Conservation (phyloP, 2,329 filamentous ascomycete species). For the Myriosclerotinia curreyana region DNA sequence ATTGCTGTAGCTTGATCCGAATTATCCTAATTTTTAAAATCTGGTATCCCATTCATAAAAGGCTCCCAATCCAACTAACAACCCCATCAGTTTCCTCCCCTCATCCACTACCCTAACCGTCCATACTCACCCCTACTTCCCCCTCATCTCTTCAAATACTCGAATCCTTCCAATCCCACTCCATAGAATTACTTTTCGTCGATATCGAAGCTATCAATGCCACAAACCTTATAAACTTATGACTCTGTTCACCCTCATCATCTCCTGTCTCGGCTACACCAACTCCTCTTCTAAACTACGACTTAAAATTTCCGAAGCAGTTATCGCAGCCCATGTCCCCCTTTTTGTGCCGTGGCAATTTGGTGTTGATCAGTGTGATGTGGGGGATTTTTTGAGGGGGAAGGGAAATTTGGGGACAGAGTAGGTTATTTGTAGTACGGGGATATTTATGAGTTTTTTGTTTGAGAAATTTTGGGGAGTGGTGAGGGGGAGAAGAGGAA, state of each 20-base stretch:
- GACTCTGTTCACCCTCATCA: constrained; percentile 49
- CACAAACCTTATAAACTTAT: constrained; percentile 47
- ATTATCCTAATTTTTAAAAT: no score
- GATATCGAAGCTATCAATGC: constrained; percentile 40
- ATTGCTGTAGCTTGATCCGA: no score
- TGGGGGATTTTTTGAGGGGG: constrained; percentile 51
- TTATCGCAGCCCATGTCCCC: constrained; percentile 48
- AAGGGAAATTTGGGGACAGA: constrained; percentile 45
- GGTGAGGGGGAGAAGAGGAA: constrained; percentile 45
- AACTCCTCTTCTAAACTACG: constrained; percentile 54
- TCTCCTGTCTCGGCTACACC: constrained; percentile 60
- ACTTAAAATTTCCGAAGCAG: constrained; percentile 55
- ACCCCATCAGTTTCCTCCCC: constrained; percentile 48
- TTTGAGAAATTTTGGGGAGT: constrained; percentile 61
- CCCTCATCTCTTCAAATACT: constrained; percentile 46
- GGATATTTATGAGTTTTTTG: constrained; percentile 64
- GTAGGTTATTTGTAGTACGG: constrained; percentile 67
- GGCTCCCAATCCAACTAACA: background rate
- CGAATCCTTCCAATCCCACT: constrained; percentile 32
- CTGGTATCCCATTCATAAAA: background rate
- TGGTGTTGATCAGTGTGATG: constrained; percentile 65
- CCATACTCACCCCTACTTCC: constrained; percentile 48
- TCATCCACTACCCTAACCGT: constrained; percentile 47
- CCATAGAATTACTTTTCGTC: constrained; percentile 29
- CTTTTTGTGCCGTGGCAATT: constrained; percentile 71